Evolutionary conservation across 495 filamentous ascomycete genomes (phyloP).

Genomic region (Cudoniella acicularis): DNA sequence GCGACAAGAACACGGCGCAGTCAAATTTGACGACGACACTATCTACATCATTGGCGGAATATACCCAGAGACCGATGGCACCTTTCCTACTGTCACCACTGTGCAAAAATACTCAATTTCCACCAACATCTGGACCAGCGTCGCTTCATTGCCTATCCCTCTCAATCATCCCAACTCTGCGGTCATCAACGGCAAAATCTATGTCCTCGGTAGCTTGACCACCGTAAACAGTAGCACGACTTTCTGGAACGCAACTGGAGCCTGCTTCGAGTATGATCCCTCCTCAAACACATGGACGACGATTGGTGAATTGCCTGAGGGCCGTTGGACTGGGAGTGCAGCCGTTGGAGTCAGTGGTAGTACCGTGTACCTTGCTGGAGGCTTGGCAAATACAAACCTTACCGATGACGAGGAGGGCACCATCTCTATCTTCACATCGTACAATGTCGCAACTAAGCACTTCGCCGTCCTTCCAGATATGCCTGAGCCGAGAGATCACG

Average conservation of each 20-base stretch:
- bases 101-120: constrained; percentile 29
- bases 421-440: neutral
- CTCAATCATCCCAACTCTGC: constrained; percentile 36
- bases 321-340: constrained; percentile 24
- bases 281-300: neutral
- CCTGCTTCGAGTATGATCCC: constrained; percentile 26
- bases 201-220: constrained; percentile 33
- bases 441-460: neutral
- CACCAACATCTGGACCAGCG: constrained; percentile 27
- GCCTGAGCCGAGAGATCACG: neutral
- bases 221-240: neutral
- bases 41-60: constrained; percentile 26
- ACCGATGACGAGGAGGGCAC: neutral
- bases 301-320: constrained; percentile 18
- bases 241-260: constrained; percentile 17
- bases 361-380: constrained; percentile 24
- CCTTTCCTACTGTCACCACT: constrained; percentile 9
- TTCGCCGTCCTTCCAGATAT: neutral
- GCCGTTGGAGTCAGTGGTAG: constrained; percentile 1
- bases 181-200: constrained; percentile 34
- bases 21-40: constrained; percentile 9
- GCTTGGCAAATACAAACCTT: constrained; percentile 1
- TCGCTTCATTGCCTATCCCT: constrained; percentile 24
- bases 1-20: constrained; percentile 26
- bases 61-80: constrained; percentile 3